A percentile compares a stretch with the other conserved stretches of the same genome.
These are phyloP conservation scores for Styphnolobium japonicum DNA, from an alignment of 306 rosid species.

Conservation along the genomic window DNA sequence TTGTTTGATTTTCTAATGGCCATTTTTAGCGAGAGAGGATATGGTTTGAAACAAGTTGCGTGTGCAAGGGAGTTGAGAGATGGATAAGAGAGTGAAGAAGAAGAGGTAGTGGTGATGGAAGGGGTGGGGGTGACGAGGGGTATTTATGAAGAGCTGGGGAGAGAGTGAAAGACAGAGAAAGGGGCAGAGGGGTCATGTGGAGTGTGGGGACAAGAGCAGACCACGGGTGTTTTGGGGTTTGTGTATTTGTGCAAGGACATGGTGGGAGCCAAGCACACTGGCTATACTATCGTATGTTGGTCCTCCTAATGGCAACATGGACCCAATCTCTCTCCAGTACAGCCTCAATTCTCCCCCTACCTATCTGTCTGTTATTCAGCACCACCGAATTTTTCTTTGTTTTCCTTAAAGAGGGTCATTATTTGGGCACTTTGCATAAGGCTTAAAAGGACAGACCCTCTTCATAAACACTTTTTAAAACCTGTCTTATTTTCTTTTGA, in stretches of 20 bases:
- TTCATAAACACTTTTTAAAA: background rate
- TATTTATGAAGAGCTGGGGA: conserved; percentile 49
- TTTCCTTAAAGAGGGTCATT: background rate
- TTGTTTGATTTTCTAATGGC: conserved; percentile 68
- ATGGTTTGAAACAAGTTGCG: background rate
- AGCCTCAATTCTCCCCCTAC: background rate
- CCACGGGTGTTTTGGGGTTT: conserved; percentile 67
- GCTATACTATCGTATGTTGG: conserved; percentile 50
- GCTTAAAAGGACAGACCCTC: conserved; percentile 4
- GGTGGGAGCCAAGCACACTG: conserved; percentile 61
- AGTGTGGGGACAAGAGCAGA: conserved; percentile 39
- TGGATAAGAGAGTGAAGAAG: conserved; percentile 10
- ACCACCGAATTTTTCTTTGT: conserved; percentile 2
- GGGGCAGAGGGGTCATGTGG: conserved; percentile 34
- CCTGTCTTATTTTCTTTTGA: background rate
- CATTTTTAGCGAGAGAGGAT: conserved; percentile 37
- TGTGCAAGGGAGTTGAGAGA: background rate
- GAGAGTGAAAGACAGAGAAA: background rate
- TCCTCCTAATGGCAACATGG: conserved; percentile 45
- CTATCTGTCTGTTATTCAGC: background rate
- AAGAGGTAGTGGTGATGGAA: conserved; percentile 10
- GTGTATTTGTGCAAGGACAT: conserved; percentile 45
- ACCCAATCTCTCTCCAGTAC: conserved; percentile 28
- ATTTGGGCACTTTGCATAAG: background rate
- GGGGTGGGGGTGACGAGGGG: conserved; percentile 18